phyloP scores from a whole-genome alignment of 306 rosid genomes.

The Pyrus betulifolia region DNA sequence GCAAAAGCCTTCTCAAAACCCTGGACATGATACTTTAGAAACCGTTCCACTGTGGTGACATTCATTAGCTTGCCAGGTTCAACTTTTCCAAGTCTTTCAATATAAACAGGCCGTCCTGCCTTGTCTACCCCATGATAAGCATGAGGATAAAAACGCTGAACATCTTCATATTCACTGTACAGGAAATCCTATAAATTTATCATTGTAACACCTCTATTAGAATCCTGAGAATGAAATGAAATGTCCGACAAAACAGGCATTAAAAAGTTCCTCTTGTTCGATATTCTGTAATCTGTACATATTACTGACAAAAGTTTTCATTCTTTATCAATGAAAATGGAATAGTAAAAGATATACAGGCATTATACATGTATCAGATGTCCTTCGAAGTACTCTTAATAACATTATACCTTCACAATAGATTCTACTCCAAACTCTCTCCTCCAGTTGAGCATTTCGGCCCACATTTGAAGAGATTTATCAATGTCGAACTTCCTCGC shows the following conservation, averaged over 20 bases:
- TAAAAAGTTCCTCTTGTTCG: neutral
- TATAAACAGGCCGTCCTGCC: conserved; percentile 84
- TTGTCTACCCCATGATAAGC: conserved; percentile 95
- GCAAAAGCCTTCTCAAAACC: conserved; percentile 83
- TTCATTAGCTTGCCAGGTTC: conserved; percentile 78
- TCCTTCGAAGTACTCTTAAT: neutral
- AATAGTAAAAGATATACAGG: neutral
- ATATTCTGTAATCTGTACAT: neutral
- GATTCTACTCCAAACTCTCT: conserved; percentile 60
- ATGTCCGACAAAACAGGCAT: neutral
- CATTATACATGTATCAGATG: conserved; percentile 12
- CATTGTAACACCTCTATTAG: neutral
- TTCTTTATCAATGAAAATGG: neutral
- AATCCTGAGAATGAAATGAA: neutral
- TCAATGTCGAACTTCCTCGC: conserved; percentile 90
- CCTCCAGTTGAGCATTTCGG: conserved; percentile 92
- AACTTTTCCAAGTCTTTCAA: conserved; percentile 89
- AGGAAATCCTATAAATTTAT: conserved; percentile 51
- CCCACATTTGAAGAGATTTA: conserved; percentile 84
- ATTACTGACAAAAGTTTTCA: neutral
- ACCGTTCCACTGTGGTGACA: conserved; percentile 80
- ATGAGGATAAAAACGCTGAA: conserved; percentile 80
- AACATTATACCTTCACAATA: conserved; percentile 56
- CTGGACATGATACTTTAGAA: conserved; percentile 81
- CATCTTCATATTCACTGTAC: conserved; percentile 74